These are phyloP conservation scores for Vitis hybrid DNA, from an alignment of 177 flowering plant species.

Conservation along the genomic window DNA sequence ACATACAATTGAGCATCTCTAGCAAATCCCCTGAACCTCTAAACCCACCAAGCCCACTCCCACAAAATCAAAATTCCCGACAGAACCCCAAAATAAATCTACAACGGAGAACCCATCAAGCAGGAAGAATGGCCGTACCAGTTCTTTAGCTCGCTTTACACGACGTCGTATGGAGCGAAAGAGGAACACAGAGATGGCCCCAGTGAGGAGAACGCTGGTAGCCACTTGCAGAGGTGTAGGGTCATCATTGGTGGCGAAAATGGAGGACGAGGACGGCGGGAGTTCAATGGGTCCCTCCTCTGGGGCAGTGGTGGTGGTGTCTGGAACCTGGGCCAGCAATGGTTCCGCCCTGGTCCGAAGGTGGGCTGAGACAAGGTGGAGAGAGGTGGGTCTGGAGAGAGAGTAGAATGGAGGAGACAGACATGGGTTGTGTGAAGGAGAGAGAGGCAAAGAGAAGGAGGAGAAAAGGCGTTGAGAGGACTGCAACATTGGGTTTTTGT, in stretches of 20 bases:
- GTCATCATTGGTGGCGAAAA: slow-evolving; percentile 59
- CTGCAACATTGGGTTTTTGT: slow-evolving; percentile 23
- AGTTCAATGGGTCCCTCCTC: slow-evolving; percentile 72
- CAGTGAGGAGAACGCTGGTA: slow-evolving; percentile 93
- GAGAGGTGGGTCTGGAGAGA: slow-evolving; percentile 17
- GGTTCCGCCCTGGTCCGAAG: slow-evolving; percentile 19
- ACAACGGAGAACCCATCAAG: not conserved
- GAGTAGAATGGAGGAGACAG: not conserved
- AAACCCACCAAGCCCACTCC: no score
- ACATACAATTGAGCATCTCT: not conserved
- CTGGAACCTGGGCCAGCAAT: slow-evolving; percentile 39
- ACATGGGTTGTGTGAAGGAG: slow-evolving; percentile 6
- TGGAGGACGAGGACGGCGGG: slow-evolving; percentile 40
- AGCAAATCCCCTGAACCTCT: no score
- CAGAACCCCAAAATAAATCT: not conserved
- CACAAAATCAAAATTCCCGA: not conserved
- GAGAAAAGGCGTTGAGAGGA: slow-evolving; percentile 16
- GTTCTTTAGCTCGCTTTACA: slow-evolving; percentile 79
- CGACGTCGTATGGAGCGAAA: slow-evolving; percentile 89
- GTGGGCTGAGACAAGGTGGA: slow-evolving; percentile 21
- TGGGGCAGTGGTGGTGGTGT: slow-evolving; percentile 12
- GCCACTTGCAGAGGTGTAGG: slow-evolving; percentile 76
- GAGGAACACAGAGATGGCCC: slow-evolving; percentile 83
- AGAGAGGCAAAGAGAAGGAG: slow-evolving; percentile 18
- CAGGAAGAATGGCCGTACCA: slow-evolving; percentile 35